Base-by-base conservation (phyloP, 2,329 filamentous ascomycete species). In the Elsinoe perseae region DNA sequence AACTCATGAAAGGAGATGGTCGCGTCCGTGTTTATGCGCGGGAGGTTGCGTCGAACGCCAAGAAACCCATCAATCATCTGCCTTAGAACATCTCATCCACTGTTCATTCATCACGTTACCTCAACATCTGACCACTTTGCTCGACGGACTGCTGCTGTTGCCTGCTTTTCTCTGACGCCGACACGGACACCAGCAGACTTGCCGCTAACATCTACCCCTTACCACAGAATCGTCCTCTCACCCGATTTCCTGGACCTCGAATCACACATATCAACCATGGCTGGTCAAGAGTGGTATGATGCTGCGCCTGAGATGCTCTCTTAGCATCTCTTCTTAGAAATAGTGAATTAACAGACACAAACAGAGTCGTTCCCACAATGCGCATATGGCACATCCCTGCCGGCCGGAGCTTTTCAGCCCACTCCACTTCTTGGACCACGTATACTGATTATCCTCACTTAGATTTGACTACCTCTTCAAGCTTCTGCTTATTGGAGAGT, bases 401-500 rank as follows among this genome's bases (percentile, higher is more conserved):
- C 12, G 12, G 14, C 48, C 16, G 30, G 30, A 27, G 16, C 28
- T 52, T n/a, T n/a, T 10, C 48, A 21, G 28, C 18, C 25, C 23
- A 36, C 16, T 14, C 8, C 6, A 23, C 20, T 8, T 12, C 23
- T 20, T 9, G 23, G 32, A 18, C 25, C n/a, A 52, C 48, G 12
- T 16, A 25, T 32, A 32, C 48, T 52, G 30, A 52, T 52, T 8
- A 34, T 16, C 9, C 28, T 10, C 14, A 6, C 7, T 59, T 71
- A 97, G 93, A 93, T 98, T 98, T 87, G 93, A 98, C 75, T 98
- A 98, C 76, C 90, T 98, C 71, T 98, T 98, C 85, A 98, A 98
- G 85, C 90, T 98, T 65, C 89, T 98, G 76, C 92, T 98, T 80
- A 98, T 98, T 84, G 93, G 93, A 77, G 93, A 98, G 75, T 98